Conservation (phyloP, 2,329 filamentous ascomycete species). For the Nemania bipapillata region DNA sequence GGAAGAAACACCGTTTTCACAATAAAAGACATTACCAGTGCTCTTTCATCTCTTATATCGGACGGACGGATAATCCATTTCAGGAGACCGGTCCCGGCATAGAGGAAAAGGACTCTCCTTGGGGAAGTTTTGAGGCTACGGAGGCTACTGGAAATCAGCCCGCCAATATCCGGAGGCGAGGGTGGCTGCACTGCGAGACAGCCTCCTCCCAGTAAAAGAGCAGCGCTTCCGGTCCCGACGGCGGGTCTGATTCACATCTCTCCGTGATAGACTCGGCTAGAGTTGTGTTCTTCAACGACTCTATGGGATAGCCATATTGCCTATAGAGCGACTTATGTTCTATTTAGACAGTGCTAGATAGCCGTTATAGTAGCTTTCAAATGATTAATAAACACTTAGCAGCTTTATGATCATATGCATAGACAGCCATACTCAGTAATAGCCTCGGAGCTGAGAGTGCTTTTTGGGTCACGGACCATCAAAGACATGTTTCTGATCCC, state of each 20-base stretch:
- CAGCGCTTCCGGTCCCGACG: background rate
- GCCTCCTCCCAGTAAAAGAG: background rate
- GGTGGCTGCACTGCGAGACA: background rate
- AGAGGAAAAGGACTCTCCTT: conserved; percentile 23
- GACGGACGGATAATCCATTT: conserved; percentile 19
- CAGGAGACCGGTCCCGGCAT: conserved; percentile 29
- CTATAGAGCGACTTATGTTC: background rate
- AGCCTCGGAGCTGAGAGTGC: background rate
- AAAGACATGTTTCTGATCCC: conserved; percentile 17
- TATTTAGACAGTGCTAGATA: background rate
- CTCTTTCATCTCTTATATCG: conserved; percentile 38
- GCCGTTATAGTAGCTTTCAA: background rate
- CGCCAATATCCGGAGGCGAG: conserved; percentile 23
- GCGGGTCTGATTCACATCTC: background rate
- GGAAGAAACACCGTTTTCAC: background rate
- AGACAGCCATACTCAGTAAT: background rate
- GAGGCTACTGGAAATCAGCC: conserved; percentile 1
- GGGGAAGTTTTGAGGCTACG: conserved; percentile 30
- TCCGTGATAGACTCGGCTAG: background rate
- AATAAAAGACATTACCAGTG: background rate
- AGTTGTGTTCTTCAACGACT: background rate
- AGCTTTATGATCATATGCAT: background rate
- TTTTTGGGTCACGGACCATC: background rate
- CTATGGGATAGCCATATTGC: no score
- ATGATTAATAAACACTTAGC: background rate